phyloP scores from a whole-genome alignment of 768 basidiomycete genomes.

The Hydnum rufescens region DNA sequence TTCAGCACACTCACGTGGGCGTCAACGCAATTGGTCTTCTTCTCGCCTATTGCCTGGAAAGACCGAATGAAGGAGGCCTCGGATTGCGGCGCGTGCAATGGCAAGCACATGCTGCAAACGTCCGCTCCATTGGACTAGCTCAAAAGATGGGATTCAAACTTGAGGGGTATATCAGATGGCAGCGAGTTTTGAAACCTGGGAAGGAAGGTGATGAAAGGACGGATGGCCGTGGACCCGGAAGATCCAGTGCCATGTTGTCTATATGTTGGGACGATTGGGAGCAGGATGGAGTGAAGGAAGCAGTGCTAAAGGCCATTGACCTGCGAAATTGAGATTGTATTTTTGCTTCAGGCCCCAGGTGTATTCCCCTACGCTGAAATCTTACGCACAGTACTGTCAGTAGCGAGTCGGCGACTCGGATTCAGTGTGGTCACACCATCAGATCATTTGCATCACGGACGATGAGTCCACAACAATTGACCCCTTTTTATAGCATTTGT shows the following conservation, averaged over 20 bases:
- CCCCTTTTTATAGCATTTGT: no score
- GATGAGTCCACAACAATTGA: no score
- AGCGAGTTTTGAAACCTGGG: constrained; percentile 26
- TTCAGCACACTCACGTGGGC: constrained; percentile 45
- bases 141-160: constrained; percentile 37
- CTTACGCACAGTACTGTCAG: no score
- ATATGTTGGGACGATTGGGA: constrained; percentile 30
- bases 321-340: no score
- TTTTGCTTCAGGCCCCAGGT: no score
- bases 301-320: no score
- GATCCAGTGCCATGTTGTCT: constrained; percentile 31
- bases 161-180: constrained; percentile 38
- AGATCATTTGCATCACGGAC: no score
- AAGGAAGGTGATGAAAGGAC: constrained; percentile 12
- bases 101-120: constrained; percentile 33
- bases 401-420: no score
- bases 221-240: no score
- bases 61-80: constrained; percentile 21
- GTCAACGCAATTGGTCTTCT: constrained; percentile 25
- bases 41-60: constrained; percentile 20
- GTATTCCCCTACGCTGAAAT: no score
- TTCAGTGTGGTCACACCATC: no score
- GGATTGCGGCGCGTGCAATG: constrained; percentile 44
- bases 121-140: constrained; percentile 29
- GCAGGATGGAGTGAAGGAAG: no score